A percentile compares a stretch with the other conserved stretches of the same genome.
Conservation (phyloP, 257 asterid genomes). For the Thymus mandschuricus region DNA sequence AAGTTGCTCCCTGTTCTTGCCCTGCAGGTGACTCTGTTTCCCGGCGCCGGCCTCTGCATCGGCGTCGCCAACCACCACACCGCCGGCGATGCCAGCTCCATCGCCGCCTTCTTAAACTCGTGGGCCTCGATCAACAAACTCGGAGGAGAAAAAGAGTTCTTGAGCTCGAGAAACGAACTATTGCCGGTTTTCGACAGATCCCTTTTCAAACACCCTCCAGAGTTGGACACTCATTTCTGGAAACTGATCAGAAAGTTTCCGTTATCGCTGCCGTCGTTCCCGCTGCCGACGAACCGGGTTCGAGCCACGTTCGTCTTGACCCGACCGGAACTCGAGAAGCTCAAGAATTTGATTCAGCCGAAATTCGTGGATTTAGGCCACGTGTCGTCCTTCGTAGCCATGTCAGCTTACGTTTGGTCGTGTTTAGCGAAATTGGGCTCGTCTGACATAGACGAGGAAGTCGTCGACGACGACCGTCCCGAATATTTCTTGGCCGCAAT, state of each 20-base stretch:
- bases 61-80: conserved; percentile 45
- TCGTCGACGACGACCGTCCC: background rate
- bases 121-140: conserved; percentile 46
- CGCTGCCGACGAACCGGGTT: conserved; percentile 39
- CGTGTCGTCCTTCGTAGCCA: conserved; percentile 44
- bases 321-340: conserved; percentile 35
- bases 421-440: conserved; percentile 41
- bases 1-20: conserved; percentile 39
- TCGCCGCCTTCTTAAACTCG: conserved; percentile 40
- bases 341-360: conserved; percentile 40
- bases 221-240: conserved; percentile 31
- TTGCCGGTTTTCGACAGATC: conserved; percentile 7
- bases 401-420: conserved; percentile 48
- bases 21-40: conserved; percentile 54
- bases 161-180: background rate
- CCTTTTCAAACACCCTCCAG: conserved; percentile 33
- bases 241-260: conserved; percentile 8
- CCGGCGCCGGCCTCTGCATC: conserved; percentile 45
- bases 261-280: background rate
- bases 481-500: conserved; percentile 38
- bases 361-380: conserved; percentile 22
- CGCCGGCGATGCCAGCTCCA: conserved; percentile 46
- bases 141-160: conserved; percentile 25
- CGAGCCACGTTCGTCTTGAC: conserved; percentile 46
- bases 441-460: background rate